phyloP scores from a whole-genome alignment of 2,329 filamentous ascomycete genomes.

The Niveomyces coronatus region DNA sequence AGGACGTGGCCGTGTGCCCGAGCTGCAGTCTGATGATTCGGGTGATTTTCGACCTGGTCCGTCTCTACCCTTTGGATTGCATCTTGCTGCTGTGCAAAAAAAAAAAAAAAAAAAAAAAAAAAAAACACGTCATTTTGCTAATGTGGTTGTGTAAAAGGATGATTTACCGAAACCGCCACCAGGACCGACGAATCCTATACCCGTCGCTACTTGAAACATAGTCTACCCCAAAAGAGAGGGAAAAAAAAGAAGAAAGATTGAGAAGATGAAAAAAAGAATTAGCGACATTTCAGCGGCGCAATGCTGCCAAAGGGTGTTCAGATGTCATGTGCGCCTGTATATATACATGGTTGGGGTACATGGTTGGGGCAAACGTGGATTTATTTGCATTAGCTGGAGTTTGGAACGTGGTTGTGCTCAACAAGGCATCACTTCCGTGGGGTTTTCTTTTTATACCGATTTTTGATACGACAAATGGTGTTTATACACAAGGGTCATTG shows the following conservation, averaged over 20 bases:
- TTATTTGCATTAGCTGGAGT: not conserved
- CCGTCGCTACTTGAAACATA: constrained; percentile 28
- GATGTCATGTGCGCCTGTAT: too few relatives aligned
- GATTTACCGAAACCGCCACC: constrained; percentile 32
- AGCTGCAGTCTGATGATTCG: constrained; percentile 95
- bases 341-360: too few relatives aligned
- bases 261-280: not conserved
- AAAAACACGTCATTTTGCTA: too few relatives aligned
- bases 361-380: not conserved
- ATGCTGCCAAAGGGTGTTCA: too few relatives aligned
- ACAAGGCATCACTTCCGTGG: not conserved
- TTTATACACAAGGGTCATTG: too few relatives aligned
- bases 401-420: not conserved
- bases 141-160: constrained; percentile 23
- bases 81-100: not conserved
- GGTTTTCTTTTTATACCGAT: too few relatives aligned
- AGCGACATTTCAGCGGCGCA: too few relatives aligned
- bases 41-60: constrained; percentile 81
- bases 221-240: not conserved
- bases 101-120: too few relatives aligned
- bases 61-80: constrained; percentile 18
- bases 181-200: constrained; percentile 22
- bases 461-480: not conserved
- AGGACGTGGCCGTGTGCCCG: constrained; percentile 93
- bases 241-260: not conserved